A percentile compares a stretch with the other conserved stretches of the same genome.
phyloP scores from a whole-genome alignment of 805 yeast species.

The Candida stauntonica region DNA sequence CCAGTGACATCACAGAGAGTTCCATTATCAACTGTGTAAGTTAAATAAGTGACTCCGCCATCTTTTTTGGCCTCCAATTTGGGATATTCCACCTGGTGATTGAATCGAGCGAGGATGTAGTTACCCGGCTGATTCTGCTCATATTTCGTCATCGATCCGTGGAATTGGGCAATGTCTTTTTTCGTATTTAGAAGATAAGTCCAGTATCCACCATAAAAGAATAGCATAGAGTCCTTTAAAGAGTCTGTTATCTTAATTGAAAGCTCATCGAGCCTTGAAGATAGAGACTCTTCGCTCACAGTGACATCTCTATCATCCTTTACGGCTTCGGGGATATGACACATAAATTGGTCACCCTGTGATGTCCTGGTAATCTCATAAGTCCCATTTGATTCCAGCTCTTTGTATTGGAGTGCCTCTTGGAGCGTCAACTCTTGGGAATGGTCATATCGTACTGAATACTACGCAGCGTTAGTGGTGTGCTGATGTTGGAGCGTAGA shows the following conservation, averaged over 20 bases:
- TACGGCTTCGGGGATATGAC: neutral
- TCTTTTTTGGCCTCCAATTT: constrained; percentile 7
- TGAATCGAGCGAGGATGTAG: constrained; percentile 9
- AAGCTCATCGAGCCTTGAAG: neutral
- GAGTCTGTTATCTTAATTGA: neutral
- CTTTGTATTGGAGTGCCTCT: no score
- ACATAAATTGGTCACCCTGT: no score
- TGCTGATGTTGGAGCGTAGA: neutral
- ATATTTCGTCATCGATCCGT: constrained; percentile 9
- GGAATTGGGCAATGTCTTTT: constrained; percentile 16
- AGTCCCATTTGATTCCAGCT: no score
- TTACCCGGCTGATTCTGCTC: neutral
- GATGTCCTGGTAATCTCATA: no score
- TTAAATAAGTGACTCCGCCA: constrained; percentile 9
- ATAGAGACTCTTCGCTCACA: neutral
- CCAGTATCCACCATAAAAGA: constrained; percentile 14
- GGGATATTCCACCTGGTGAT: neutral
- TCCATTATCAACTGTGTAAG: constrained; percentile 15
- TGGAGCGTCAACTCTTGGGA: no score
- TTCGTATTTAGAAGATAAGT: constrained; percentile 11
- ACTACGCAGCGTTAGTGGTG: constrained; percentile 13
- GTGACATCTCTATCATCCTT: neutral
- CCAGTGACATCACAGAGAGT: constrained; percentile 26
- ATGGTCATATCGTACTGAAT: constrained; percentile 12
- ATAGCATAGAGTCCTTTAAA: neutral